Conservation (phyloP, 1,139 yeast species). For the Kurtzmaniella quercitrusa region DNA sequence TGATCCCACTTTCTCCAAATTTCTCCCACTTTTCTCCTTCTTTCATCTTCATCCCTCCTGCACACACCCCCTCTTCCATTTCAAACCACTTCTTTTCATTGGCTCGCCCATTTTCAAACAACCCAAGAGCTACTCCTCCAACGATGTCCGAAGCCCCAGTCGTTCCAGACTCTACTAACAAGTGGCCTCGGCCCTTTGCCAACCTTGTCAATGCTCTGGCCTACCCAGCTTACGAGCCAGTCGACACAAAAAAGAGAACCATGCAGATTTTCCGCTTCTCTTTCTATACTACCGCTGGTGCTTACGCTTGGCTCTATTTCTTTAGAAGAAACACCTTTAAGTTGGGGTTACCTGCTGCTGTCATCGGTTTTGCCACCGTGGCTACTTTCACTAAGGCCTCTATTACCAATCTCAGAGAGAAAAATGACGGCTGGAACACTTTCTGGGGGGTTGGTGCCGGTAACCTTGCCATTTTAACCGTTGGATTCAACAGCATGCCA, state of each 20-base stretch:
- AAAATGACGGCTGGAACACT: slow-evolving; percentile 48
- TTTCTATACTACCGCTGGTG: slow-evolving; percentile 44
- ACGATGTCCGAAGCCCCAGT: slow-evolving; percentile 17
- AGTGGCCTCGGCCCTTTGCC: slow-evolving; percentile 42
- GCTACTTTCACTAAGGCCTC: slow-evolving; percentile 40
- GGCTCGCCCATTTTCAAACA: not conserved
- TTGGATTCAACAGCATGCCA: slow-evolving; percentile 41
- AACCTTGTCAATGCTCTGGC: slow-evolving; percentile 37
- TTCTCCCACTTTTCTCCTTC: not conserved
- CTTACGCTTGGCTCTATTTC: slow-evolving; percentile 45
- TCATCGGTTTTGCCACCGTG: slow-evolving; percentile 39
- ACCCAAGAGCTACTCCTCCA: not conserved
- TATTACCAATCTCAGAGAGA: slow-evolving; percentile 43
- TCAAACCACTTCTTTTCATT: not conserved
- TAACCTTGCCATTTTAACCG: slow-evolving; percentile 37
- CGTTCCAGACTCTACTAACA: slow-evolving; percentile 36
- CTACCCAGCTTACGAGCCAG: slow-evolving; percentile 43
- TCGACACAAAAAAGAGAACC: slow-evolving; percentile 42
- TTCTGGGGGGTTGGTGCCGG: slow-evolving; percentile 44
- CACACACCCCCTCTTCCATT: not conserved
- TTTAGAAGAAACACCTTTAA: slow-evolving; percentile 48
- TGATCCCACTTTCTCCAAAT: not conserved
- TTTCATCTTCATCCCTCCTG: not conserved
- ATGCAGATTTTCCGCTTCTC: slow-evolving; percentile 36
- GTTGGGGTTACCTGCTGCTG: slow-evolving; percentile 37